Evolutionary conservation across 2,329 filamentous ascomycete species (phyloP), one percentile per base, ranked within the genome.

Genomic region (Cylindrodendrum hubeiense): DNA sequence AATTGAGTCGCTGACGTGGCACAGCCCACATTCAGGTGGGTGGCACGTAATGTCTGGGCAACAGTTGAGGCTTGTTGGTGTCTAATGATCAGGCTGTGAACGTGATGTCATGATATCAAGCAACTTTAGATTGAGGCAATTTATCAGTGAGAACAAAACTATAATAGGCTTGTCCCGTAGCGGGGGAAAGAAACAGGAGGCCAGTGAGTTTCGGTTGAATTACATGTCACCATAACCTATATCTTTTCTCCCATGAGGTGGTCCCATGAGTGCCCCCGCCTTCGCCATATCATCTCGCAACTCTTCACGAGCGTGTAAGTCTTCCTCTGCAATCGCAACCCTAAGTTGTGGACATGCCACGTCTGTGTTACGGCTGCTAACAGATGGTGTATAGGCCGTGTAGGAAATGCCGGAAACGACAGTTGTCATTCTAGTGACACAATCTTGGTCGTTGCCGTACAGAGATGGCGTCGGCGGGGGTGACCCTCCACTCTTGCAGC

Each of bases 381-480:
- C n/a, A n/a, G n/a, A n/a, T n/a, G n/a, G n/a, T n/a, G n/a, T n/a
- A 34, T 21, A 56, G 26, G 51, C 51, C 33, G 51, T 30, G 33
- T 21, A 15, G 13, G 34, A 52, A 39, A 50, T 50, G 47, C 51
- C 6, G 24, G 37, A 41, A 24, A 37, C 51, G 17, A 39, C 8
- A 12, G 4, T n/a, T n/a, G n/a, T 50, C n/a, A 50, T 50, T 28
- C 19, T 33, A 33, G 47, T 50, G 28, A 22, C 47, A 6, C 34
- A 55, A 17, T 55, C 52, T 19, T 55, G 52, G 52, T 24, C 52
- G n/a, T 41, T 44, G 39, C 13, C n/a, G 15, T n/a, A 33, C 15
- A 15, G 12, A 15, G 39, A 30, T 21, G 37, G 7, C 33, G 39
- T 26, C 34, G 24, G 52, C 21, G 39, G 26, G 15, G 19, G 15